Conservation (phyloP, 441 rosid species). For the Mallotus japonicus region DNA sequence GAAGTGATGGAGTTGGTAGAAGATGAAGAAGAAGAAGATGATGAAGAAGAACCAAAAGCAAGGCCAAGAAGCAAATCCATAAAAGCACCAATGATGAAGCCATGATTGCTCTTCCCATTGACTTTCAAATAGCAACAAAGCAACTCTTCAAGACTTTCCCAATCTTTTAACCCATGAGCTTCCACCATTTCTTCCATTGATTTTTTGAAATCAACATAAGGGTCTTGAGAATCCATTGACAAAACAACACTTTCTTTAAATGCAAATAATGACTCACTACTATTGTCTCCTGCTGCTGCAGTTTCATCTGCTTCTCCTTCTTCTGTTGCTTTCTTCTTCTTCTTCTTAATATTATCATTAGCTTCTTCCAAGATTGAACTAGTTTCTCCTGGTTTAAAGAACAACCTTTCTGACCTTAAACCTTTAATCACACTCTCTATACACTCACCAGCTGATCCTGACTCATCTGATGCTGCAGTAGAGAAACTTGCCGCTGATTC, state of each 20-base stretch:
- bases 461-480: slow-evolving; percentile 28
- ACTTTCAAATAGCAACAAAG: slow-evolving; percentile 56
- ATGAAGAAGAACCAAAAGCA: slow-evolving; percentile 30
- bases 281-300: background rate
- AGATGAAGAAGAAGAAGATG: background rate
- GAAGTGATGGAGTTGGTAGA: too few relatives aligned
- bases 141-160: slow-evolving; percentile 63
- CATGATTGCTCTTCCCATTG: slow-evolving; percentile 59
- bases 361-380: slow-evolving; percentile 64
- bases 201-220: slow-evolving; percentile 56
- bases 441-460: slow-evolving; percentile 27
- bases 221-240: slow-evolving; percentile 64
- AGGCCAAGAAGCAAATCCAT: slow-evolving; percentile 59
- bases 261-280: slow-evolving; percentile 13
- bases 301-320: too few relatives aligned
- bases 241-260: slow-evolving; percentile 43
- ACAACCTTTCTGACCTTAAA: slow-evolving; percentile 57
- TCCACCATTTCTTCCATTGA: slow-evolving; percentile 94
- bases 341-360: background rate
- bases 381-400: slow-evolving; percentile 64
- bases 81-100: slow-evolving; percentile 67
- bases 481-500: slow-evolving; percentile 35
- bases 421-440: slow-evolving; percentile 59
- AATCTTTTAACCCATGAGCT: slow-evolving; percentile 51
- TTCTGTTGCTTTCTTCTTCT: background rate